Base-by-base conservation (phyloP, 1,284 basidiomycete genomes). In the Anthracocystis walkeri region DNA sequence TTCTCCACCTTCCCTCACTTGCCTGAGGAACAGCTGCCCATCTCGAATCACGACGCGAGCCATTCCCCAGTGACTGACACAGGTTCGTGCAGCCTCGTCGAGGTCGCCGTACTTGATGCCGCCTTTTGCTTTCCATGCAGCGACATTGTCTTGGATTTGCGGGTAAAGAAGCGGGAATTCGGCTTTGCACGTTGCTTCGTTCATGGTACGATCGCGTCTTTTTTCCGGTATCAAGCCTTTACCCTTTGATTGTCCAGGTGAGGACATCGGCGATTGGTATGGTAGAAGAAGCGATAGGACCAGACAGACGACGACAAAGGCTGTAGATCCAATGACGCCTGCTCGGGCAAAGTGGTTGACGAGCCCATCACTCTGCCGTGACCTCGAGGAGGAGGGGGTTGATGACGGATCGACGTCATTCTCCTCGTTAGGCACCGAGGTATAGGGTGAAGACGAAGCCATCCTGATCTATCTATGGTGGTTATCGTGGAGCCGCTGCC, bases 131-230 rank as follows among this genome's bases (percentile, higher is more conserved):
- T 50, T 33, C 78, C 78, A 81, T 23, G 59, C 68, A 10, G 44
- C 48, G 2, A 62, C 41, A 23, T 77, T 67, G 16, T 53, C 56
- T 4, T 78, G 60, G 12, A 81, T 46, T 52, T 81, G 79, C 1
- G 75, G 75, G 38, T 76, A 81, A 21, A 81, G 50, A 14, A 68
- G 65, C 7, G 78, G 73, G 41, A 81, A 81, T 35, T 81, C 75
- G 29, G 53, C 38, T 10, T 45, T n/a, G 42, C 79, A 81, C 4
- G 52, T 58, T 11, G 59, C 35, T 10, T 67, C 65, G 31, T 52
- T 50, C 65, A 73, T 65, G 3, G 75, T 77, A 6, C 64, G 59
- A 21, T 77, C 75, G 10, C 57, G 44, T 7, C 58, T 54, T 16
- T 58, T 38, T 10, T 58, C 51, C 8, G 65, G 44, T 3, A 52